A percentile compares a stretch with the other conserved stretches of the same genome.
Conservation (phyloP, 257 asterid genomes). For the Pogostemon cablin region DNA sequence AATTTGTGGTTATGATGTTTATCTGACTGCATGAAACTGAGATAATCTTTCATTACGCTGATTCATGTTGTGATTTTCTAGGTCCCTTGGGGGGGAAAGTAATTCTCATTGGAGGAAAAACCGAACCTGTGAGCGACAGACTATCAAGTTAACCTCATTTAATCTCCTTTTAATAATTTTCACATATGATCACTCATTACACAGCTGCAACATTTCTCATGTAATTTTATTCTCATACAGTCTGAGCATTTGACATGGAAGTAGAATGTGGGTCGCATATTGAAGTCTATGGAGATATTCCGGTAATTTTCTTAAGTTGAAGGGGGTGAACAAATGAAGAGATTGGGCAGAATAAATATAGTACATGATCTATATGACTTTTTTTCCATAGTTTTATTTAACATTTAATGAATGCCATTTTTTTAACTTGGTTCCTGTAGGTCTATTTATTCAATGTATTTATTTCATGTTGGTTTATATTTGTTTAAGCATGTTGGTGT, state of each 20-base stretch:
- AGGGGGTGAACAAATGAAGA: not conserved
- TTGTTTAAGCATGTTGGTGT: not conserved
- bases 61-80: conserved; percentile 37
- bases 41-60: conserved; percentile 17
- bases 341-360: conserved; percentile 6
- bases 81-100: conserved; percentile 97
- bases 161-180: conserved; percentile 22
- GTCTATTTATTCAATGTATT: too few species aligned
- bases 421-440: too few species aligned
- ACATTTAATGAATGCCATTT: not conserved
- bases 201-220: conserved; percentile 26
- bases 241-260: conserved; percentile 96
- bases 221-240: conserved; percentile 46
- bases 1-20: conserved; percentile 15
- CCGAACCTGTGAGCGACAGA: conserved; percentile 83
- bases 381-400: conserved; percentile 11
- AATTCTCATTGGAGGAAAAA: conserved; percentile 92
- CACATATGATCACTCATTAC: conserved; percentile 20
- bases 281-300: conserved; percentile 93
- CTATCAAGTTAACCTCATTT: conserved; percentile 62
- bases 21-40: not conserved
- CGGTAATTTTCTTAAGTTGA: conserved; percentile 57
- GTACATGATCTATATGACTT: not conserved
- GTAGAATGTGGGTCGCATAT: conserved; percentile 91
- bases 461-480: conserved; percentile 4